Conservation (phyloP, 148 eudicot species). For the Arbutus unedo region DNA sequence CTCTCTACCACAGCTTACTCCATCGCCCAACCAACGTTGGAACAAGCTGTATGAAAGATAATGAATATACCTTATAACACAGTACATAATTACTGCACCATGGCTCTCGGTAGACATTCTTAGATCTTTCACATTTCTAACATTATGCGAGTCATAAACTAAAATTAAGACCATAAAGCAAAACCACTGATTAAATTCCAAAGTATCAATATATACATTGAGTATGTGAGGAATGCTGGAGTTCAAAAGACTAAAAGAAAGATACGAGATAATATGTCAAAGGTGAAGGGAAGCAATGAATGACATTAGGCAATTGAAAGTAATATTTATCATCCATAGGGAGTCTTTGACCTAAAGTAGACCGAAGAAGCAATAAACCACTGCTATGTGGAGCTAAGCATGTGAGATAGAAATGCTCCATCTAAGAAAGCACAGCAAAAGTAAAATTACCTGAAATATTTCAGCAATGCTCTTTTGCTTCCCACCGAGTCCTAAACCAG, state of each 20-base stretch:
- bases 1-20: background rate
- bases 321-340: background rate
- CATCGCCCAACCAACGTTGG: background rate
- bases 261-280: background rate
- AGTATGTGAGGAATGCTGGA: background rate
- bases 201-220: background rate
- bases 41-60: background rate
- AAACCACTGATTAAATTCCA: background rate
- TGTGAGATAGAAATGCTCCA: background rate
- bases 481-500: constrained; percentile 83
- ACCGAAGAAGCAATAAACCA: background rate
- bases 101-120: background rate
- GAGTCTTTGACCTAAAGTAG: background rate
- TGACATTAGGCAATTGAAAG: background rate
- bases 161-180: background rate
- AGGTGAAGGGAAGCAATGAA: constrained; percentile 1
- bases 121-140: background rate
- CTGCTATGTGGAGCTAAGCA: background rate
- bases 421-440: background rate
- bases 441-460: constrained; percentile 73
- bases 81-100: constrained; percentile 5
- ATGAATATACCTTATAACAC: background rate
- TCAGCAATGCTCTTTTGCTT: constrained; percentile 94
- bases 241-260: background rate
- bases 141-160: background rate